Percentiles rank a stretch among this genome's conserved stretches.
Evolutionary conservation across 495 filamentous ascomycete species (phyloP).

Genomic region (Tetracladium setigerum): DNA sequence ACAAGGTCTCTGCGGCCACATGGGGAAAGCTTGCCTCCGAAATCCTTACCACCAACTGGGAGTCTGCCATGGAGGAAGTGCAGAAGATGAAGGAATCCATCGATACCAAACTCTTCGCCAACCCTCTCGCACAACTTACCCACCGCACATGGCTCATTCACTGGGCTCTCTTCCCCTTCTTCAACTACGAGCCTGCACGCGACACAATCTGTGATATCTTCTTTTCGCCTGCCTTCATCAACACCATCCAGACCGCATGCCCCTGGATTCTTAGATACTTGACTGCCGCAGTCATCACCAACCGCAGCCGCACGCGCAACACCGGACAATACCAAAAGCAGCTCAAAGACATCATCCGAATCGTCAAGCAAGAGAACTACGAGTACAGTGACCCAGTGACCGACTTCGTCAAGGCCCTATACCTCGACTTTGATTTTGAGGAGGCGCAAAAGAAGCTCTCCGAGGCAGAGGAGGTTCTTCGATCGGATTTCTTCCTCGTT

Average conservation of each 20-base stretch:
- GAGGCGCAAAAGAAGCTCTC: slow-evolving; percentile 89
- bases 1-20: slow-evolving; percentile 87
- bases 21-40: slow-evolving; percentile 96
- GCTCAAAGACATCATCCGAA: slow-evolving; percentile 89
- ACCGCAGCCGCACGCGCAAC: slow-evolving; percentile 76
- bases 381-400: slow-evolving; percentile 96
- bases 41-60: slow-evolving; percentile 90
- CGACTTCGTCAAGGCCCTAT: slow-evolving; percentile 90
- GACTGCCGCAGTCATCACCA: slow-evolving; percentile 90
- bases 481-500: slow-evolving; percentile 91
- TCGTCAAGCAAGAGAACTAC: slow-evolving; percentile 93
- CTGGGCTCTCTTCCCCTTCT: slow-evolving; percentile 98
- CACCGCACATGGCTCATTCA: slow-evolving; percentile 96
- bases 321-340: slow-evolving; percentile 90
- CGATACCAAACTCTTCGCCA: slow-evolving; percentile 87
- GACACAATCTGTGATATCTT: slow-evolving; percentile 89
- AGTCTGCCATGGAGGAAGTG: slow-evolving; percentile 90
- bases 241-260: slow-evolving; percentile 96
- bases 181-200: slow-evolving; percentile 89
- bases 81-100: slow-evolving; percentile 89
- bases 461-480: slow-evolving; percentile 86
- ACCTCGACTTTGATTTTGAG: slow-evolving; percentile 97
- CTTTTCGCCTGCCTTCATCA: slow-evolving; percentile 94
- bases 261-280: slow-evolving; percentile 96
- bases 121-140: slow-evolving; percentile 85